A percentile compares a stretch with the other conserved stretches of the same genome.
These are phyloP conservation scores for Picea abies DNA, from an alignment of 83 land plant genomes.

Conservation along the genomic window DNA sequence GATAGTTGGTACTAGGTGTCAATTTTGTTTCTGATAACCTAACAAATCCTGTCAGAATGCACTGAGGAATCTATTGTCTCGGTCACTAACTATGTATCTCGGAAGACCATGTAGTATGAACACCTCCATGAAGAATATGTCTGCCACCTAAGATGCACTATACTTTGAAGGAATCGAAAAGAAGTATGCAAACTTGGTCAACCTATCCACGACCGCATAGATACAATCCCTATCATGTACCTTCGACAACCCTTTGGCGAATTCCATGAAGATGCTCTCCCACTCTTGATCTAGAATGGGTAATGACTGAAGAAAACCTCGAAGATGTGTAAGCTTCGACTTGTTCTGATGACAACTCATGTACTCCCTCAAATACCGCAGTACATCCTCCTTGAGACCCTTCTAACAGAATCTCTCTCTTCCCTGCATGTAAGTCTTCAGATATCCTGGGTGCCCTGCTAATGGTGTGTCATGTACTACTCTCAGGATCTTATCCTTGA, in stretches of 20 bases:
- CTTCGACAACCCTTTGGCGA: neutral
- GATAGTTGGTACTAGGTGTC: no score
- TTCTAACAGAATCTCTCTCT: no score
- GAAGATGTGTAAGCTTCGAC: neutral
- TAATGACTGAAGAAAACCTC: neutral
- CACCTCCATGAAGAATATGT: neutral
- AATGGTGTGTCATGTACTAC: no score
- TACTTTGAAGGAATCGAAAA: neutral
- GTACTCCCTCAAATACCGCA: neutral
- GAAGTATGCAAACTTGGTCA: neutral
- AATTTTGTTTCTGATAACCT: no score
- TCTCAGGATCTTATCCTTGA: no score
- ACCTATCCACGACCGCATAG: neutral
- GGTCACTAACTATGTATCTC: slow-evolving; percentile 1
- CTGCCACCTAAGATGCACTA: neutral
- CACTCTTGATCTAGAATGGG: neutral
- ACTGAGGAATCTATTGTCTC: neutral
- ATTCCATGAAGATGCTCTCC: neutral
- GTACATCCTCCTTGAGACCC: neutral
- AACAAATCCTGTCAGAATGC: neutral
- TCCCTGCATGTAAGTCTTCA: no score
- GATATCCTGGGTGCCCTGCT: no score
- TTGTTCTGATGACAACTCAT: neutral
- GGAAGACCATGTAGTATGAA: neutral
- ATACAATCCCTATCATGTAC: neutral